phyloP scores from a whole-genome alignment of 2,329 filamentous ascomycete genomes.

The Penicillium rolfsii region DNA sequence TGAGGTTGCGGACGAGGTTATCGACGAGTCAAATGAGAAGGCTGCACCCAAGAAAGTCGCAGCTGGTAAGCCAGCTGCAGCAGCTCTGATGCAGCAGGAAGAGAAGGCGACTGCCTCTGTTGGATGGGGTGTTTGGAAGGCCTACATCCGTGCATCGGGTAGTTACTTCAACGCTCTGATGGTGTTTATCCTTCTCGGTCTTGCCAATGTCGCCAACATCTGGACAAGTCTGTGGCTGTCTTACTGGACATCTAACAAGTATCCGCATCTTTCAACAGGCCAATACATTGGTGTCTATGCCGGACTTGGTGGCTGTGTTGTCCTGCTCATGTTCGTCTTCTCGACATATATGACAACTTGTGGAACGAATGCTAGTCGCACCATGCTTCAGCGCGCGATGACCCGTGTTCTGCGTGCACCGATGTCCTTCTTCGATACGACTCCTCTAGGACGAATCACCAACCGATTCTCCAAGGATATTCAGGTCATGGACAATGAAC shows the following conservation, averaged over 20 bases:
- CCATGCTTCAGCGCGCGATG: slow-evolving; percentile 80
- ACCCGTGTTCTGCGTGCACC: slow-evolving; percentile 70
- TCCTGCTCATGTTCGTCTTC: slow-evolving; percentile 77
- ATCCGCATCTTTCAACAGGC: slow-evolving; percentile 62
- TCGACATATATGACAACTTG: slow-evolving; percentile 76
- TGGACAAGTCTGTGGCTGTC: slow-evolving; percentile 89
- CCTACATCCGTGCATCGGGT: slow-evolving; percentile 75
- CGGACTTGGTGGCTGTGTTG: slow-evolving; percentile 71
- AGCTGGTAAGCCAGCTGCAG: slow-evolving; percentile 25
- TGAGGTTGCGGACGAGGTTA: slow-evolving; percentile 56
- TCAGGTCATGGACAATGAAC: slow-evolving; percentile 92
- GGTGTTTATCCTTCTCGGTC: slow-evolving; percentile 65
- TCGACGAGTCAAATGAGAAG: slow-evolving; percentile 40
- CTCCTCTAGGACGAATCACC: slow-evolving; percentile 89
- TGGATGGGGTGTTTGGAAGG: slow-evolving; percentile 75
- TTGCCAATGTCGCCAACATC: slow-evolving; percentile 84
- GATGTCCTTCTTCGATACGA: slow-evolving; percentile 96
- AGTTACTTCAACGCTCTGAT: slow-evolving; percentile 65
- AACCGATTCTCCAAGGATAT: slow-evolving; percentile 96
- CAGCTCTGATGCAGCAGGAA: slow-evolving; percentile 52
- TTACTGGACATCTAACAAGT: slow-evolving; percentile 86
- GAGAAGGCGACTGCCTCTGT: slow-evolving; percentile 73
- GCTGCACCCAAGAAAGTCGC: slow-evolving; percentile 13
- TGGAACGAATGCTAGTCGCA: slow-evolving; percentile 79
- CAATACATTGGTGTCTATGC: slow-evolving; percentile 73